phyloP scores from a whole-genome alignment of 2,329 filamentous ascomycete species.

The Annulohypoxylon truncatum region DNA sequence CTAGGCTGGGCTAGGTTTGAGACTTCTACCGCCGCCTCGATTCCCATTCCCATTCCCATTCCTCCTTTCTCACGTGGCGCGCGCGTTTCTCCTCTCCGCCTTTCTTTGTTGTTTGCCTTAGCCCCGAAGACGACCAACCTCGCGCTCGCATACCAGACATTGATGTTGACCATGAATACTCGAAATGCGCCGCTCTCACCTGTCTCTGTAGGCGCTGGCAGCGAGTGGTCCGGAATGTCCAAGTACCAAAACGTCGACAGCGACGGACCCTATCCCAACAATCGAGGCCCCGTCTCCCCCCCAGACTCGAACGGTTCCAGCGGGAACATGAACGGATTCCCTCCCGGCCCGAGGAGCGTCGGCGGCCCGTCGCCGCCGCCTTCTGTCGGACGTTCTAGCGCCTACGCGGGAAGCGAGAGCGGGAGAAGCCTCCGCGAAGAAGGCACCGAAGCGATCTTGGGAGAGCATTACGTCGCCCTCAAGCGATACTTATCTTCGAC shows the following conservation, averaged over 20 bases:
- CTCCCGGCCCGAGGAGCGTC: constrained; percentile 65
- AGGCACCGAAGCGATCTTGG: constrained; percentile 70
- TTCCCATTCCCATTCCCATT: constrained; percentile 35
- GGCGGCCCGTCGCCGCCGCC: constrained; percentile 85
- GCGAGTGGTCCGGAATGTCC: constrained; percentile 80
- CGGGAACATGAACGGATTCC: constrained; percentile 71
- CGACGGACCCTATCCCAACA: constrained; percentile 64
- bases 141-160: constrained; percentile 34
- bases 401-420: constrained; percentile 75
- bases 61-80: constrained; percentile 36
- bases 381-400: constrained; percentile 87
- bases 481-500: constrained; percentile 78
- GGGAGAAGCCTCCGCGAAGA: constrained; percentile 71
- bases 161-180: constrained; percentile 70
- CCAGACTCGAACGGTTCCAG: constrained; percentile 74
- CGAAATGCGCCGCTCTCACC: constrained; percentile 83
- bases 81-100: constrained; percentile 27
- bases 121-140: constrained; percentile 37
- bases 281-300: constrained; percentile 72
- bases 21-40: constrained; percentile 36
- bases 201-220: constrained; percentile 79
- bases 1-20: constrained; percentile 26
- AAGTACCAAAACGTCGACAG: constrained; percentile 71
- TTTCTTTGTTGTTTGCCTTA: constrained; percentile 43
- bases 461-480: constrained; percentile 84